Evolutionary conservation across 164 flowering plant species (phyloP).

Genomic region (Hamamelis virginiana): DNA sequence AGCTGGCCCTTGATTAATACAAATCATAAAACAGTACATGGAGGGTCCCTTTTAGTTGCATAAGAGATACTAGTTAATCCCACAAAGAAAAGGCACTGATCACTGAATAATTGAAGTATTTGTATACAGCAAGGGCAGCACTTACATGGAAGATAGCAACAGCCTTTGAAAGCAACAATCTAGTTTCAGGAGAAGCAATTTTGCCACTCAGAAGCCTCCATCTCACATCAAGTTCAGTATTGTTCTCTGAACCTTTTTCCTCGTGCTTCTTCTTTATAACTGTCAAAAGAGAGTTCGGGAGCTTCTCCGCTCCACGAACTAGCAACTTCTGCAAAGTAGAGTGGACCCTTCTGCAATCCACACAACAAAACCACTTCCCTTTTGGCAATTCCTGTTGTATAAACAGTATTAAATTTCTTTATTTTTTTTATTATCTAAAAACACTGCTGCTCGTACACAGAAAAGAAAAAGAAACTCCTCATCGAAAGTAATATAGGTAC

Average conservation of each 20-base stretch:
- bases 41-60: too few relatives aligned
- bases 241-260: constrained; percentile 20
- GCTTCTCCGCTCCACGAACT: constrained; percentile 44
- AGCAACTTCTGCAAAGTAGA: constrained; percentile 54
- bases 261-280: constrained; percentile 46
- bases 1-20: too few relatives aligned
- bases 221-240: constrained; percentile 49
- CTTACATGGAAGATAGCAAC: constrained; percentile 91
- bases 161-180: constrained; percentile 66
- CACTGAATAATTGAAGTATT: not conserved
- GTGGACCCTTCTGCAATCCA: constrained; percentile 59
- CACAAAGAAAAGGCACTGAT: not conserved
- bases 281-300: constrained; percentile 47
- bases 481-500: not conserved
- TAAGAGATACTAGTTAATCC: too few relatives aligned
- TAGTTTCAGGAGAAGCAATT: constrained; percentile 51
- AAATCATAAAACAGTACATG: too few relatives aligned
- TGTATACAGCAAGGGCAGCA: constrained; percentile 11
- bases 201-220: constrained; percentile 86
- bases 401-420: not conserved
- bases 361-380: constrained; percentile 91
- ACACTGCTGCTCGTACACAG: not conserved
- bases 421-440: too few relatives aligned
- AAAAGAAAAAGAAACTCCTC: constrained; percentile 3
- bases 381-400: constrained; percentile 73